phyloP scores from a whole-genome alignment of 225 moss, liverwort and hornwort species.

The Asterella californica region DNA sequence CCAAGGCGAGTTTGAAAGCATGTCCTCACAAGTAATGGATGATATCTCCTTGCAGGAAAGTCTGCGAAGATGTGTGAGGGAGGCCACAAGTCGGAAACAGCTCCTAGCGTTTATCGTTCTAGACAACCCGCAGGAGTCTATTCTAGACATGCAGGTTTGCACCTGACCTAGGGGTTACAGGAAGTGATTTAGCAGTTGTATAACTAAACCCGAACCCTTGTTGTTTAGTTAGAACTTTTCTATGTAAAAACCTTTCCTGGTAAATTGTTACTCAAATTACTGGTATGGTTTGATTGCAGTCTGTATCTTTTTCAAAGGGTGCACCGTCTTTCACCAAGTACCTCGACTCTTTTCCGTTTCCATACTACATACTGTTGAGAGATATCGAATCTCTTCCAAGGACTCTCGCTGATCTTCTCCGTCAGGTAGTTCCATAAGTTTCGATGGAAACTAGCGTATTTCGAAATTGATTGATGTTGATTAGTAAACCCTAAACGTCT shows the following conservation, averaged over 20 bases:
- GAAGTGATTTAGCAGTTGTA: not conserved
- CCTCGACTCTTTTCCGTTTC: conserved; percentile 90
- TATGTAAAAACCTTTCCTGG: no score
- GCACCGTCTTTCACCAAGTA: conserved; percentile 79
- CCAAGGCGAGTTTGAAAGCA: no score
- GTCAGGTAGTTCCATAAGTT: conserved; percentile 43
- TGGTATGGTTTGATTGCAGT: conserved; percentile 42
- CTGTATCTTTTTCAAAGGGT: conserved; percentile 80
- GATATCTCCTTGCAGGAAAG: conserved; percentile 58
- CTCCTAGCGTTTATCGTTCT: conserved; percentile 83
- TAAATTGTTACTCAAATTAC: not conserved
- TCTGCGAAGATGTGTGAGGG: conserved; percentile 70
- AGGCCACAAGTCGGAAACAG: conserved; percentile 86
- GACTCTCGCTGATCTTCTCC: conserved; percentile 88
- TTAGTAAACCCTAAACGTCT: not conserved
- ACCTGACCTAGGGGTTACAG: not conserved
- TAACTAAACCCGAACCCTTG: no score
- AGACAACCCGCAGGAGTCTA: conserved; percentile 90
- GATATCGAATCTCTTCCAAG: conserved; percentile 90
- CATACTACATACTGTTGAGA: conserved; percentile 88
- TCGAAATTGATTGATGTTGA: no score
- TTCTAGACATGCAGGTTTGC: conserved; percentile 69
- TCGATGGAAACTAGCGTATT: not conserved
- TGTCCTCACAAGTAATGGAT: no score
- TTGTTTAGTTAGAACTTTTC: no score